Base-by-base conservation (phyloP, 2,329 filamentous ascomycete species). In the Scedosporium apiospermum region DNA sequence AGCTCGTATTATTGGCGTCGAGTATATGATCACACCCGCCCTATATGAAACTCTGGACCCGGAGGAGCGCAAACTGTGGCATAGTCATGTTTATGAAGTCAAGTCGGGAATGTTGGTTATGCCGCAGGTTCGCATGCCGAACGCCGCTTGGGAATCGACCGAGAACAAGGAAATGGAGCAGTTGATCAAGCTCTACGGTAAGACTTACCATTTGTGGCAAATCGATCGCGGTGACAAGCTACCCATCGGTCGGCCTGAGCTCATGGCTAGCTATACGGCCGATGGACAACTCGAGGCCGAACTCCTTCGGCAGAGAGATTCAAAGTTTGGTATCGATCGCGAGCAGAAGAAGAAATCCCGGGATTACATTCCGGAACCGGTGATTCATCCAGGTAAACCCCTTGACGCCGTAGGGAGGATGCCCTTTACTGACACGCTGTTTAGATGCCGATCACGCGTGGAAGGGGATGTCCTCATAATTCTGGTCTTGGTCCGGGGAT, bases 141-240 rank as follows among this genome's bases (percentile, higher is more conserved):
- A 81, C 26, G 74, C 80, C 0, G 82, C 78, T 0, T 96, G 91
- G 91, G 88, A 95, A 66, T 72, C 80, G 4, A 88, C 90, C 1
- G 91, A 96, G 76, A 90, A 84, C 38, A 81, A 82, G 57, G 91
- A 93, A 74, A 95, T 96, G 90, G 84, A 88, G 65, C 81, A 92
- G 63, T 80, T 95, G 0, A 76, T 91, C 3, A 79, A 82, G 0
- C 72, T 95, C 2, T 96, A 96, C 69, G 91, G 91, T 9, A 96
- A 96, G 71, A 85, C 88, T 1, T 95, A 88, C 72, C 91, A 96
- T 71, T 78, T 95, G 51, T 96, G 92, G 91, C 90, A 96, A 80
- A 84, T 88, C 16, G 91, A 96, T 74, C 78, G 83, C 5, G 90
- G 90, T 0, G 85, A 93, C 69, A 69, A 71, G 64, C 64, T 84